Evolutionary conservation across 1,284 basidiomycete genomes (phyloP).

Genomic region (Cerioporus squamosus): DNA sequence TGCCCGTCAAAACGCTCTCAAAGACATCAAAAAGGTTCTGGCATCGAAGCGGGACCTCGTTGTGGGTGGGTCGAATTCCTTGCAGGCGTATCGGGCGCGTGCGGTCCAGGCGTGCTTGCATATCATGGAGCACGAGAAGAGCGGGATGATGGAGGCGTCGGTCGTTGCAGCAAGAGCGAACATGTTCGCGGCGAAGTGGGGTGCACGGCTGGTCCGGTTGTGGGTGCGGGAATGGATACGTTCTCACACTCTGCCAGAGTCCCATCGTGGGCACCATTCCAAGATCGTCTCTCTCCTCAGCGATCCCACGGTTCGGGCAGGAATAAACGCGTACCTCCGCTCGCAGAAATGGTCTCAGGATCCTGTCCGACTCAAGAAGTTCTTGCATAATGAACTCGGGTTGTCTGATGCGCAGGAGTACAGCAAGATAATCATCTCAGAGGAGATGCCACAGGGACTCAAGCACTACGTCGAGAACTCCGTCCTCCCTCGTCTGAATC

Average conservation of each 20-base stretch:
- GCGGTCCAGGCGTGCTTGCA: not conserved
- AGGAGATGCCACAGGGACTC: conserved; percentile 9
- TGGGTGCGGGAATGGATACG: conserved; percentile 2
- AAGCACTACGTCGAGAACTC: not conserved
- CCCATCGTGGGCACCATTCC: conserved; percentile 3
- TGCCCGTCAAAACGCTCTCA: too few species aligned
- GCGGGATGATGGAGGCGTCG: conserved; percentile 1
- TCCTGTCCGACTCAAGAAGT: not conserved
- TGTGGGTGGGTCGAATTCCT: not conserved
- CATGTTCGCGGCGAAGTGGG: not conserved
- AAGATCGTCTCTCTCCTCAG: conserved; percentile 1
- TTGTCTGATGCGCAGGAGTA: not conserved
- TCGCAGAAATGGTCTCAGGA: conserved; percentile 1
- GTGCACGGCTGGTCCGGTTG: not conserved
- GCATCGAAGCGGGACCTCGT: not conserved
- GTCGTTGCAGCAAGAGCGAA: not conserved
- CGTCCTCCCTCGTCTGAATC: not conserved
- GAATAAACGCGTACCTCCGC: not conserved
- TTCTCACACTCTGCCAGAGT: not conserved
- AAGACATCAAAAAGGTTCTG: not conserved
- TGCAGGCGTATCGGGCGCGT: conserved; percentile 1
- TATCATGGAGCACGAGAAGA: not conserved
- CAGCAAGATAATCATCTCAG: not conserved
- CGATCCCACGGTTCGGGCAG: conserved; percentile 1
- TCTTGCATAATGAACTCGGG: not conserved